Evolutionary conservation across 805 yeast species (phyloP).

Genomic region (Monosporozyma yasuniensis): DNA sequence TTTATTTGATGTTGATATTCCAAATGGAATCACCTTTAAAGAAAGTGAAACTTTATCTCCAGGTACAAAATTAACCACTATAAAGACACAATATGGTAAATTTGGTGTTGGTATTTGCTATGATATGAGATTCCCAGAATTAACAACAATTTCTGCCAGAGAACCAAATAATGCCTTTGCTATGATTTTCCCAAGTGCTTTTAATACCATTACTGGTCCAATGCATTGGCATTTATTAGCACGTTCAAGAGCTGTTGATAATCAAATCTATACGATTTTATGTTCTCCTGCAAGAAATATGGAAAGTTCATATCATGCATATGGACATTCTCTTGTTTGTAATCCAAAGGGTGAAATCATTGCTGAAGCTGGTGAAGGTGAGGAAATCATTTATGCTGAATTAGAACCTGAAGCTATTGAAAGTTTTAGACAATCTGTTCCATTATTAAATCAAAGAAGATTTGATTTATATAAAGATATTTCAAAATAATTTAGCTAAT

Average conservation of each 20-base stretch:
- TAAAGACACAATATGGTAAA: conserved; percentile 17
- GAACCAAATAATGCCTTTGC: conserved; percentile 48
- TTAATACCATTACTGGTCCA: conserved; percentile 79
- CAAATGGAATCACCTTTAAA: conserved; percentile 80
- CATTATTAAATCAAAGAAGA: conserved; percentile 61
- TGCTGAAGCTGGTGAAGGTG: conserved; percentile 71
- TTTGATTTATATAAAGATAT: conserved; percentile 44
- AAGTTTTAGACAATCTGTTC: conserved; percentile 55
- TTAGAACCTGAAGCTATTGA: conserved; percentile 53
- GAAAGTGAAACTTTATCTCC: conserved; percentile 70
- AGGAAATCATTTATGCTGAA: conserved; percentile 66
- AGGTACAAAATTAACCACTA: conserved; percentile 73
- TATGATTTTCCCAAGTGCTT: conserved; percentile 77
- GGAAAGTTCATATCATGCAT: conserved; percentile 49
- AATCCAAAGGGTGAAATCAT: conserved; percentile 53
- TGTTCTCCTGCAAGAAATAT: conserved; percentile 86
- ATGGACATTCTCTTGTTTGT: conserved; percentile 58
- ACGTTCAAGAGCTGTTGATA: conserved; percentile 65
- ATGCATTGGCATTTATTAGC: conserved; percentile 75
- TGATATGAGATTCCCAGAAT: conserved; percentile 73
- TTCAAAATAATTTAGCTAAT: conserved; percentile 8
- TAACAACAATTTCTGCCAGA: conserved; percentile 62
- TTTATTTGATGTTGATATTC: conserved; percentile 85
- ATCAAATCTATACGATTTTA: conserved; percentile 59
- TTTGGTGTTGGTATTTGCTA: conserved; percentile 84